Conservation (phyloP, 1,284 basidiomycete genomes). For the Moesziomyces aphidis region DNA sequence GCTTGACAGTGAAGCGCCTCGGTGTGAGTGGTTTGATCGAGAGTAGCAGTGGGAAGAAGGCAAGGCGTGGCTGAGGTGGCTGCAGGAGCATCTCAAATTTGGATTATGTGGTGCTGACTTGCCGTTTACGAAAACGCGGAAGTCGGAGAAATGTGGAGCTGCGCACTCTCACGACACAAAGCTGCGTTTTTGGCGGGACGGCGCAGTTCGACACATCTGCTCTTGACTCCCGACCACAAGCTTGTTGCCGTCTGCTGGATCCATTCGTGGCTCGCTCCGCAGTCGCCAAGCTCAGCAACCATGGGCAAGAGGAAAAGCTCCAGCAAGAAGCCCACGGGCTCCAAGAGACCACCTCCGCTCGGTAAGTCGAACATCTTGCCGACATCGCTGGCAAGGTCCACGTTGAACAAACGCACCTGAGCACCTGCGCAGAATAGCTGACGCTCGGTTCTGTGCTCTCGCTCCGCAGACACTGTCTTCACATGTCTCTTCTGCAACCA, state of each 20-base stretch:
- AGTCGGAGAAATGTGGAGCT: conserved; percentile 16
- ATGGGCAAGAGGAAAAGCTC: conserved; percentile 64
- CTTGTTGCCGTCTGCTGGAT: not conserved
- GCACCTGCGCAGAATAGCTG: not conserved
- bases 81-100: conserved; percentile 15
- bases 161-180: conserved; percentile 11
- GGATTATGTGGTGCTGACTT: conserved; percentile 19
- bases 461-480: conserved; percentile 67
- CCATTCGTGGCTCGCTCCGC: not conserved
- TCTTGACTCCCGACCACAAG: conserved; percentile 1
- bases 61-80: conserved; percentile 5
- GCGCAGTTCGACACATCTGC: not conserved
- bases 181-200: not conserved
- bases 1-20: not conserved
- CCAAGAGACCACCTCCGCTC: conserved; percentile 55
- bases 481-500: conserved; percentile 85
- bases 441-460: conserved; percentile 1
- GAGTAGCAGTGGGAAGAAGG: conserved; percentile 1
- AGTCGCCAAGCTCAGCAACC: conserved; percentile 1
- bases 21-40: not conserved
- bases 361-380: conserved; percentile 30
- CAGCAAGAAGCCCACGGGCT: conserved; percentile 54
- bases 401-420: no score
- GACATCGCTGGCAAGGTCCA: no score
- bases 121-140: not conserved